Base-by-base conservation (phyloP, 108 stramenopile species). In the Nannochloropsis oceanica region DNA sequence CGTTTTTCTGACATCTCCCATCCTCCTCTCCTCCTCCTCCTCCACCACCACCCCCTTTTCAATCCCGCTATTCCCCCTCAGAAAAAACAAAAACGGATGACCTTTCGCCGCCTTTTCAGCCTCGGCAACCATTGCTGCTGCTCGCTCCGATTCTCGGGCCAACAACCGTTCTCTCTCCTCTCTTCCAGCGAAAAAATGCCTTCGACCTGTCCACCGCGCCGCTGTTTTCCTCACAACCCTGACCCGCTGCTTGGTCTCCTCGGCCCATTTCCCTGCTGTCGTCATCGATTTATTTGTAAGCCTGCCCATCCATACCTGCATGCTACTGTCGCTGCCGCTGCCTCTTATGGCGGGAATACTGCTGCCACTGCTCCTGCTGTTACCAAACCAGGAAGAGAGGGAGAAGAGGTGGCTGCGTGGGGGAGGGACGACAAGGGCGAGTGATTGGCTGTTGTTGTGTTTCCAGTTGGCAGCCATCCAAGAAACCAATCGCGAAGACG, bases 121-220 rank as follows among this genome's bases (percentile, higher is more conserved):
- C 59, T 73, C 59, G 18, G 59, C 59, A 5, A 73, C 22, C 2
- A n/a, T n/a, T 73, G 59, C 59, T n/a, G 59, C 59, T 73, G 59
- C n/a, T 10, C 59, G 59, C 22, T 18, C 59, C 5, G 59, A 7
- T n/a, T 73, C 59, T 10, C 22, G 22, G n/a, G 59, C 59, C 9
- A 73, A n/a, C 22, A n/a, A 7, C n/a, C 59, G 7, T 73, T 73
- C 59, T n/a, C 59, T 73, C 9, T n/a, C 59, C n/a, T 73, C 59
- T 3, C 59, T 87, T 13, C 87, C 87, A 42, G 83, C 84, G 84
- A 87, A 87, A 26, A 84, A 87, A 9, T 83, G 83, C 27, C 80
- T 79, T 27, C 43, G 26, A 42, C 87, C 87, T 12, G 87, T 87
- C 44, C 84, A 79, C 14, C 43, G 80, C 11, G 84, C 87, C 43